phyloP scores from a whole-genome alignment of 805 yeast species.

The Peterozyma xylosa region DNA sequence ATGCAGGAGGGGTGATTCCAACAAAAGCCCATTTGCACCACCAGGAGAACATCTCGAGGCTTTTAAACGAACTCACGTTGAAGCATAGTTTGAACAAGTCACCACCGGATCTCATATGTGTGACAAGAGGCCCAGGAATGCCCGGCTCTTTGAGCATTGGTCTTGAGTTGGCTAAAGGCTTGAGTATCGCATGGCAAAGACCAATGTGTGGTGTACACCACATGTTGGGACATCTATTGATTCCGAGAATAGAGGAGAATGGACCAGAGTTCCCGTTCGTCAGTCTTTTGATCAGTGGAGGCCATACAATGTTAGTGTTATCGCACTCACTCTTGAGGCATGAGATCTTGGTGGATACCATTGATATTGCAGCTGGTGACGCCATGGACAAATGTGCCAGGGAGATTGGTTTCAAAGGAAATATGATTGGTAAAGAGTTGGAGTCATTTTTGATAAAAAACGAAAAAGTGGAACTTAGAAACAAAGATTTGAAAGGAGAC shows the following conservation, averaged over 20 bases:
- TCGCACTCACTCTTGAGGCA: slow-evolving; percentile 58
- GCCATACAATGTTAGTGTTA: slow-evolving; percentile 84
- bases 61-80: slow-evolving; percentile 38
- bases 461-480: slow-evolving; percentile 6
- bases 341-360: slow-evolving; percentile 63
- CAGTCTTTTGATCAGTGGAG: slow-evolving; percentile 82
- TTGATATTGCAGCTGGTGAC: slow-evolving; percentile 91
- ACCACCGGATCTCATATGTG: slow-evolving; percentile 71
- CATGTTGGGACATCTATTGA: slow-evolving; percentile 86
- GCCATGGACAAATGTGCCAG: slow-evolving; percentile 91
- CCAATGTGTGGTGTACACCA: slow-evolving; percentile 92
- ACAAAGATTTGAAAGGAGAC: slow-evolving; percentile 16
- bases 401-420: slow-evolving; percentile 70
- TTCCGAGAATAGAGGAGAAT: slow-evolving; percentile 44
- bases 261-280: slow-evolving; percentile 63
- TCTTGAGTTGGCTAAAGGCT: slow-evolving; percentile 77
- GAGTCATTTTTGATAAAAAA: slow-evolving; percentile 44
- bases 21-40: slow-evolving; percentile 79
- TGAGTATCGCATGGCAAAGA: slow-evolving; percentile 65
- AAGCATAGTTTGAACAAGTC: slow-evolving; percentile 22
- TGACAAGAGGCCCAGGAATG: slow-evolving; percentile 97
- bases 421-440: slow-evolving; percentile 80
- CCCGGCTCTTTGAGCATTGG: slow-evolving; percentile 81
- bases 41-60: slow-evolving; percentile 43
- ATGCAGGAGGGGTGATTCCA: slow-evolving; percentile 83